Conservation (phyloP, 2,329 filamentous ascomycete genomes). For the Cytospora piceicola region DNA sequence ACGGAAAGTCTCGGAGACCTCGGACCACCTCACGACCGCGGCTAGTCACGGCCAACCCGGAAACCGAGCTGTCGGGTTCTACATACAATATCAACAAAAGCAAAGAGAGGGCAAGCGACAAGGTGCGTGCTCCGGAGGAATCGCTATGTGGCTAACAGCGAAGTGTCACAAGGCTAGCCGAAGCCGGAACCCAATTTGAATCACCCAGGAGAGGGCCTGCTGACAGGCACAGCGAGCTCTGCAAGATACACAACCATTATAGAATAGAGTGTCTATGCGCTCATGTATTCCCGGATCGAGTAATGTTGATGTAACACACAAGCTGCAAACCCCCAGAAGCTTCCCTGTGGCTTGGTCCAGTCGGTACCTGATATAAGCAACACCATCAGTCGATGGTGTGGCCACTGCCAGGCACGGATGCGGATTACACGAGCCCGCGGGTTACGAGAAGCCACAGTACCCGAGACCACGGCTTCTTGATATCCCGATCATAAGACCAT, state of each 20-base stretch:
- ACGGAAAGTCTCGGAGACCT: background rate
- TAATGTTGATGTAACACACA: background rate
- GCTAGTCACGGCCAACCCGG: background rate
- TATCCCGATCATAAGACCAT: conserved; percentile 22
- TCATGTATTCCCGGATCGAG: conserved; percentile 2
- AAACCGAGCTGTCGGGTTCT: background rate
- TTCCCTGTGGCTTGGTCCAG: conserved; percentile 17
- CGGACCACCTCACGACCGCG: background rate
- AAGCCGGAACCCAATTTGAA: background rate
- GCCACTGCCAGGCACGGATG: conserved; percentile 19
- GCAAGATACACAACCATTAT: background rate
- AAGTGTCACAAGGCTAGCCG: background rate
- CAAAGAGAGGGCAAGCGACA: background rate
- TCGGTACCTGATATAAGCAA: conserved; percentile 2
- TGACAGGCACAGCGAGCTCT: background rate
- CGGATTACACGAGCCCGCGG: background rate
- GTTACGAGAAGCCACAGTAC: conserved; percentile 1
- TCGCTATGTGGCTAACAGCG: background rate
- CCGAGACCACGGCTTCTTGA: conserved; percentile 17
- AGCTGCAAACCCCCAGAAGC: background rate
- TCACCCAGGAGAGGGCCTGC: background rate
- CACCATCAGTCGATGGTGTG: conserved; percentile 16
- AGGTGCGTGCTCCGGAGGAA: background rate
- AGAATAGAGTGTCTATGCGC: conserved; percentile 9
- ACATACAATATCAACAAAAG: background rate